phyloP scores from a whole-genome alignment of 1,139 yeast genomes.

The Kluyveromyces sp. region DNA sequence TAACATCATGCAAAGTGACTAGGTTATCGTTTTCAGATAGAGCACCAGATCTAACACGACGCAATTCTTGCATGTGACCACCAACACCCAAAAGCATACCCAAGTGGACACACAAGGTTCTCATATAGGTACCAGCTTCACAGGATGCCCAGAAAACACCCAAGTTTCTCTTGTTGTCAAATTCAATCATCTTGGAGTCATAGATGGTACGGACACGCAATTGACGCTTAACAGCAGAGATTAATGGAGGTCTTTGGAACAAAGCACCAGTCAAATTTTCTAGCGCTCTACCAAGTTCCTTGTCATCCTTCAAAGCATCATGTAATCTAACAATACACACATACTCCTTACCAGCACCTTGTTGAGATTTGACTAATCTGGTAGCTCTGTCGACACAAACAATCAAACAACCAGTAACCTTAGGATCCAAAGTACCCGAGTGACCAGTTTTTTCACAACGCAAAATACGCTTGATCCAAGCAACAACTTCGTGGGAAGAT shows the following conservation, averaged over 20 bases:
- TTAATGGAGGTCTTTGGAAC: conserved; percentile 98
- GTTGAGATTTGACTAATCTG: conserved; percentile 95
- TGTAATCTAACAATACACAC: conserved; percentile 95
- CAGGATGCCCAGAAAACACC: conserved; percentile 99
- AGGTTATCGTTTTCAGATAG: conserved; percentile 81
- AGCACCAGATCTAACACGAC: conserved; percentile 99
- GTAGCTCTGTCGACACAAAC: conserved; percentile 98
- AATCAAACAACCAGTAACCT: conserved; percentile 95
- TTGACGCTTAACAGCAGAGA: conserved; percentile 98
- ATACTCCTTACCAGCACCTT: conserved; percentile 99
- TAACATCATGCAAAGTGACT: conserved; percentile 92
- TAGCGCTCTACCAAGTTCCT: conserved; percentile 78
- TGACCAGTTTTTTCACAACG: conserved; percentile 98
- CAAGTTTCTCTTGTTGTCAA: conserved; percentile 91
- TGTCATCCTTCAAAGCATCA: conserved; percentile 84
- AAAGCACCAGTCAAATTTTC: conserved; percentile 97
- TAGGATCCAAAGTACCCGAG: conserved; percentile 97
- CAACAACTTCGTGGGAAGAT: conserved; percentile 97
- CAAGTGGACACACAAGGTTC: conserved; percentile 96
- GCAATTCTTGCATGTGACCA: conserved; percentile 99
- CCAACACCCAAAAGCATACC: conserved; percentile 98
- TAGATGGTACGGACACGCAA: conserved; percentile 96
- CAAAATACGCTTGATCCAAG: conserved; percentile 95
- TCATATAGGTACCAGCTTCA: conserved; percentile 99
- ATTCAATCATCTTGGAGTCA: conserved; percentile 90